Evolutionary conservation across 2,329 filamentous ascomycete genomes (phyloP).

Genomic region (Thermomyces lanuginosus): DNA sequence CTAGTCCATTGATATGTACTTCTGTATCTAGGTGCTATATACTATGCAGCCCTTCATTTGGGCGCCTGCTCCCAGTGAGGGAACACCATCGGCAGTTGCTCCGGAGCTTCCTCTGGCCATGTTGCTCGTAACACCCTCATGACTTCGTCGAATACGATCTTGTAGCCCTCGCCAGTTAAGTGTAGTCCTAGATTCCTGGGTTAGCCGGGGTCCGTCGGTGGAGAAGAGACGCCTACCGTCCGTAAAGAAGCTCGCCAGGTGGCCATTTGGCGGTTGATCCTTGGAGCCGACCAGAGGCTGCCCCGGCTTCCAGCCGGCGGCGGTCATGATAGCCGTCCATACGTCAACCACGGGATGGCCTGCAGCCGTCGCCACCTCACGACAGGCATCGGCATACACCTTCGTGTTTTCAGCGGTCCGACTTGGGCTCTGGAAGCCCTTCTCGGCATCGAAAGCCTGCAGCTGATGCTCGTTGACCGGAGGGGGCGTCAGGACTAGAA

Average conservation of each 20-base stretch:
- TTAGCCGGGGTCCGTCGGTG: conserved; percentile 6
- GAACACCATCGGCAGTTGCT: conserved; percentile 35
- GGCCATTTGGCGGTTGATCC: conserved; percentile 41
- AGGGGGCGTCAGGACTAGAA: conserved; percentile 63
- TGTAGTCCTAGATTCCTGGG: conserved; percentile 36
- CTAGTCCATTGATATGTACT: too few species aligned
- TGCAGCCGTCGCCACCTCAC: conserved; percentile 42
- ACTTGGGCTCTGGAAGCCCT: conserved; percentile 34
- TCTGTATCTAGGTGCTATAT: too few species aligned
- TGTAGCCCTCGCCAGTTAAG: conserved; percentile 40
- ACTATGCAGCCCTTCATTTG: too few species aligned
- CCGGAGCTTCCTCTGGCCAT: conserved; percentile 41
- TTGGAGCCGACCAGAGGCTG: conserved; percentile 40
- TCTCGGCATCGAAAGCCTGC: conserved; percentile 31
- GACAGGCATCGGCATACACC: conserved; percentile 49
- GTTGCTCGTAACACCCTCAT: conserved; percentile 34
- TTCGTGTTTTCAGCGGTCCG: conserved; percentile 46
- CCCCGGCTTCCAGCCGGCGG: conserved; percentile 37
- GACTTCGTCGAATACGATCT: conserved; percentile 38
- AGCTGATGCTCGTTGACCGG: conserved; percentile 63
- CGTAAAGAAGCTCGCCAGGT: conserved; percentile 34
- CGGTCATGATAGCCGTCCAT: conserved; percentile 60
- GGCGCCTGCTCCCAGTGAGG: conserved; percentile 36
- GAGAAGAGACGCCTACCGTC: conserved; percentile 34
- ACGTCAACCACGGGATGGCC: conserved; percentile 57